These are phyloP conservation scores for Apiotrichum domesticum DNA, from an alignment of 1,284 basidiomycete genomes.

Conservation along the genomic window DNA sequence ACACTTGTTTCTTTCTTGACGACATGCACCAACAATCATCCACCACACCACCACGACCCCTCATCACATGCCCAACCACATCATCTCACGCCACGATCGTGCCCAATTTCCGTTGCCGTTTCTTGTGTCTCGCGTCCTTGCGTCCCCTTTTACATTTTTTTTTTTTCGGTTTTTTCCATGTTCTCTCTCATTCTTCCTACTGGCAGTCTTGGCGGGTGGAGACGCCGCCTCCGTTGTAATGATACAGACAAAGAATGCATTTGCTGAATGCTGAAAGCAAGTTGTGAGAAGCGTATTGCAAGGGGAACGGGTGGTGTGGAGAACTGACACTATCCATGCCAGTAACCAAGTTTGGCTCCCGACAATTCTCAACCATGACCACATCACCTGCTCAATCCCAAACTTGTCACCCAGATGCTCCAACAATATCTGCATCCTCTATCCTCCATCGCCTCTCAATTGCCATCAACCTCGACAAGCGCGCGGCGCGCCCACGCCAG, in stretches of 20 bases:
- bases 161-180: background rate
- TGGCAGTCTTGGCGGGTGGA: background rate
- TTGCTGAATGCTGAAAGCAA: background rate
- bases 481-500: conserved; percentile 32
- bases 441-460: too few relatives aligned
- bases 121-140: background rate
- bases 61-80: too few relatives aligned
- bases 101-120: too few relatives aligned
- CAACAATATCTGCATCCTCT: too few relatives aligned
- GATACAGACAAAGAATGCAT: conserved; percentile 3
- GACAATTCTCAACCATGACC: too few relatives aligned
- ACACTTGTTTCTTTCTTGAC: too few relatives aligned
- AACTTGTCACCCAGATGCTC: too few relatives aligned
- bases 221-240: conserved; percentile 4
- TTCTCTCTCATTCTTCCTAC: background rate
- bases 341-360: too few relatives aligned
- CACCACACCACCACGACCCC: background rate
- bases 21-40: background rate
- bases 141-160: too few relatives aligned
- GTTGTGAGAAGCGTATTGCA: background rate
- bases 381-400: too few relatives aligned
- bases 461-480: background rate
- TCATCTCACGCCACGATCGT: too few relatives aligned
- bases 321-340: too few relatives aligned
- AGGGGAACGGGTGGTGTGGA: background rate